Percentiles rank a stretch among this genome's conserved stretches.
Evolutionary conservation across 306 rosid genomes (phyloP).

Genomic region (Trifolium subterraneum): DNA sequence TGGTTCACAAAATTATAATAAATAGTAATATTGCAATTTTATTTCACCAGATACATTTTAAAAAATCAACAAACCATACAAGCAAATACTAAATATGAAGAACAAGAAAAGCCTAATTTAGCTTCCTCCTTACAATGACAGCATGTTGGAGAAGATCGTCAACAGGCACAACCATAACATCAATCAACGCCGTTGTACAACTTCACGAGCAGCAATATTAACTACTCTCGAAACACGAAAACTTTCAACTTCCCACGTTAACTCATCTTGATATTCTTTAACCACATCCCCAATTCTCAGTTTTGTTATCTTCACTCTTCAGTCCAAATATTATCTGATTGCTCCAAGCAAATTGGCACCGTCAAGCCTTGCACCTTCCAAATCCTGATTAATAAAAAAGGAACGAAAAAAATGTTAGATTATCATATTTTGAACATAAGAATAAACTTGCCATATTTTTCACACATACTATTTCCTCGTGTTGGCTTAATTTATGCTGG

Average conservation of each 20-base stretch:
- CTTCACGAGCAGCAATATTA: conserved; percentile 10
- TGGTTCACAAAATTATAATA: conserved; percentile 22
- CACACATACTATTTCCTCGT: background rate
- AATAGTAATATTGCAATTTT: conserved; percentile 33
- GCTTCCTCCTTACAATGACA: conserved; percentile 30
- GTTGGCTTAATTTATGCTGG: background rate
- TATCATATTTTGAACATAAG: conserved; percentile 9
- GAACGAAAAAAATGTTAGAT: background rate
- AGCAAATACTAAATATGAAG: conserved; percentile 29
- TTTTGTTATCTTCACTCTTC: background rate
- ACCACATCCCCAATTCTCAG: conserved; percentile 1
- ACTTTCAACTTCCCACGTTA: conserved; percentile 22
- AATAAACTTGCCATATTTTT: background rate
- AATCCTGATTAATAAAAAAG: conserved; percentile 50
- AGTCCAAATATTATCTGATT: conserved; percentile 56
- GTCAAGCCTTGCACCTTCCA: conserved; percentile 92
- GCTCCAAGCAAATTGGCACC: conserved; percentile 94
- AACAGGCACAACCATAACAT: conserved; percentile 5
- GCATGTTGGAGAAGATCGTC: conserved; percentile 29
- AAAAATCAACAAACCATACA: conserved; percentile 33
- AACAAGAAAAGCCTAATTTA: conserved; percentile 31
- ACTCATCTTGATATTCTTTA: conserved; percentile 27
- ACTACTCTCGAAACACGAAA: conserved; percentile 3
- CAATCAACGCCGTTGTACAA: background rate
- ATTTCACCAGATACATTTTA: background rate